Conservation (phyloP, 2,329 filamentous ascomycete genomes). For the Cercospora citrullina region DNA sequence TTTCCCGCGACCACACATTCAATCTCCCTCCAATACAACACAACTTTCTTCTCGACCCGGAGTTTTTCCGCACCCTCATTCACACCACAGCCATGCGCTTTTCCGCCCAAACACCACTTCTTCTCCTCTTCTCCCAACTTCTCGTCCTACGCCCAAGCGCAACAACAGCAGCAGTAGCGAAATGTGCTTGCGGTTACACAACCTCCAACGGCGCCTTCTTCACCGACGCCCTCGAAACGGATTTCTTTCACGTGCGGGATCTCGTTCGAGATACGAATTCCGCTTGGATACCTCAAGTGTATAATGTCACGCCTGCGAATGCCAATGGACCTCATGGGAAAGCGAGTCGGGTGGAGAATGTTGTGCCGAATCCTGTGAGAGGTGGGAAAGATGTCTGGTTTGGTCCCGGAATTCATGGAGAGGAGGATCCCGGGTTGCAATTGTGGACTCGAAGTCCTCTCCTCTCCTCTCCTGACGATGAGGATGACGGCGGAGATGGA, state of each 20-base stretch:
- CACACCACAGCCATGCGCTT: background rate
- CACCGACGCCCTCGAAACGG: conserved; percentile 69
- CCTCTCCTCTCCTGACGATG: background rate
- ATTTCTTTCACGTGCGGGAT: conserved; percentile 62
- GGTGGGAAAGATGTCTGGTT: conserved; percentile 43
- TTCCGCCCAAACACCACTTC: background rate
- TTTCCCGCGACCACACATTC: background rate
- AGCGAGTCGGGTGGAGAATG: conserved; percentile 58
- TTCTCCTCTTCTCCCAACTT: background rate
- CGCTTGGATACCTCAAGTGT: conserved; percentile 68
- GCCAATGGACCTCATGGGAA: conserved; percentile 68
- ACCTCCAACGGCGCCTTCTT: conserved; percentile 58
- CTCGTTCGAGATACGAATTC: conserved; percentile 27
- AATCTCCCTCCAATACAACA: background rate
- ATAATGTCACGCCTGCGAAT: conserved; percentile 57
- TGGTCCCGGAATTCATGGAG: conserved; percentile 46
- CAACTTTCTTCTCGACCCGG: background rate
- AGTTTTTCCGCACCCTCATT: background rate
- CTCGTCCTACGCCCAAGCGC: background rate
- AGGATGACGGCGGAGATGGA: background rate
- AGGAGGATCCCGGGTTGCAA: conserved; percentile 55
- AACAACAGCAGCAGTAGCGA: conserved; percentile 31
- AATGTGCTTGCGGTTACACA: conserved; percentile 73
- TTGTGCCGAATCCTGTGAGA: conserved; percentile 55
- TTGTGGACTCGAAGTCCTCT: conserved; percentile 55